Percentiles rank a stretch among this genome's conserved stretches.
Conservation (phyloP, 2,329 filamentous ascomycete genomes). For the Paecilomyces sp. region DNA sequence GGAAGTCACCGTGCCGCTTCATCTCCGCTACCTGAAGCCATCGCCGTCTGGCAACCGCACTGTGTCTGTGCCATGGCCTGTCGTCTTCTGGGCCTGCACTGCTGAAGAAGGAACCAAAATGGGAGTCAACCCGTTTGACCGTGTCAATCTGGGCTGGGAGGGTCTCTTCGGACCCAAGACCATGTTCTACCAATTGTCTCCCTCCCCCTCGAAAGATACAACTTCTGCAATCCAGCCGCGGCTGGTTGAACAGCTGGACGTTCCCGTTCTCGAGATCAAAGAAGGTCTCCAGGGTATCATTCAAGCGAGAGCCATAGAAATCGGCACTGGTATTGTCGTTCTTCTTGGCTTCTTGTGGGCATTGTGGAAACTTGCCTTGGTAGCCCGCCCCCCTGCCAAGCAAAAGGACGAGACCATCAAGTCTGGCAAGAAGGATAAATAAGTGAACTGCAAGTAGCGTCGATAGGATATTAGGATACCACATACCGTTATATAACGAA, state of each 20-base stretch:
- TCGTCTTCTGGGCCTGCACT: constrained; percentile 84
- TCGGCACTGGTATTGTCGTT: constrained; percentile 54
- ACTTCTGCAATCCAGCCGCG: constrained; percentile 7
- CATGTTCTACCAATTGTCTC: constrained; percentile 72
- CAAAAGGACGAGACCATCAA: constrained; percentile 1
- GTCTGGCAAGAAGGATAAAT: constrained; percentile 7
- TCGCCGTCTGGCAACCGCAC: constrained; percentile 47
- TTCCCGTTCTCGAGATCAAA: constrained; percentile 59
- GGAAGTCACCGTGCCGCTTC: constrained; percentile 60
- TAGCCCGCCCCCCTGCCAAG: constrained; percentile 17
- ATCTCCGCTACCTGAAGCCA: constrained; percentile 73
- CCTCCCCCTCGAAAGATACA: constrained; percentile 28
- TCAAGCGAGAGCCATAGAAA: constrained; percentile 33
- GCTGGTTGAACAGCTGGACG: constrained; percentile 50
- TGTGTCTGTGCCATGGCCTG: constrained; percentile 67
- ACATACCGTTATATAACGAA: not conserved
- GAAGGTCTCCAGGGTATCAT: constrained; percentile 38
- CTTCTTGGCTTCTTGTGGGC: constrained; percentile 64
- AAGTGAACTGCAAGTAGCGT: not conserved
- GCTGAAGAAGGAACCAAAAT: constrained; percentile 56
- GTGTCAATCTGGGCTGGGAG: constrained; percentile 79
- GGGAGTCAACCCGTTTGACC: constrained; percentile 74
- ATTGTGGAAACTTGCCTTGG: constrained; percentile 49
- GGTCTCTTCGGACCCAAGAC: constrained; percentile 68
- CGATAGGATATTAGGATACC: not conserved